Evolutionary conservation across 2,329 filamentous ascomycete genomes (phyloP).

Genomic region (Pseudogymnoascus sp.): DNA sequence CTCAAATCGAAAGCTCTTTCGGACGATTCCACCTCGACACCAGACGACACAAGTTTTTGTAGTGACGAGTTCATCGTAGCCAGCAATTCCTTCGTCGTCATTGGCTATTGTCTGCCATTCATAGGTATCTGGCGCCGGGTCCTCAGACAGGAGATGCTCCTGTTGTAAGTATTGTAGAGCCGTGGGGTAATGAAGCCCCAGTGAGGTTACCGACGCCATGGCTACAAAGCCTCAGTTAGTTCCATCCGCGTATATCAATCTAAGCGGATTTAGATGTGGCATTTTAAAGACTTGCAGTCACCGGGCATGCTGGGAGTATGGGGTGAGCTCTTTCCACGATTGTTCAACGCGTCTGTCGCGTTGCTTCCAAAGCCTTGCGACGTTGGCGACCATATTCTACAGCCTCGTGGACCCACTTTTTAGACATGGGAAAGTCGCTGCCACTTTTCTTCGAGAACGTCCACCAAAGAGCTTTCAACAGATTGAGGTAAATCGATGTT

Average conservation of each 20-base stretch:
- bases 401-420: slow-evolving; percentile 2
- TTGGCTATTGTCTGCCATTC: slow-evolving; percentile 62
- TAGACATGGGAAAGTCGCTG: neutral
- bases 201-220: slow-evolving; percentile 87
- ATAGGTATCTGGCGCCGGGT: slow-evolving; percentile 62
- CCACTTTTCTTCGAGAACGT: neutral
- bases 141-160: slow-evolving; percentile 66
- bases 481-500: neutral
- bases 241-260: neutral
- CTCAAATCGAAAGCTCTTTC: slow-evolving; percentile 79
- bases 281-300: slow-evolving; percentile 1
- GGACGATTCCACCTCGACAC: slow-evolving; percentile 79
- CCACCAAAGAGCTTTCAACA: neutral
- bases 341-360: slow-evolving; percentile 2
- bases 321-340: slow-evolving; percentile 1
- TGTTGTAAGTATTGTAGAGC: slow-evolving; percentile 76
- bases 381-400: neutral
- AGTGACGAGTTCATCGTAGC: slow-evolving; percentile 32
- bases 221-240: slow-evolving; percentile 3
- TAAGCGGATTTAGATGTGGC: neutral
- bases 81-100: slow-evolving; percentile 29
- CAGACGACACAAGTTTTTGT: slow-evolving; percentile 78
- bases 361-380: slow-evolving; percentile 1
- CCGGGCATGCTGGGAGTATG: neutral
- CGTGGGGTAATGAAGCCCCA: slow-evolving; percentile 83